Percentiles rank a stretch among this genome's conserved stretches.
These are phyloP conservation scores for Porodaedalea pini DNA, from an alignment of 1,284 basidiomycete species.

Conservation along the genomic window DNA sequence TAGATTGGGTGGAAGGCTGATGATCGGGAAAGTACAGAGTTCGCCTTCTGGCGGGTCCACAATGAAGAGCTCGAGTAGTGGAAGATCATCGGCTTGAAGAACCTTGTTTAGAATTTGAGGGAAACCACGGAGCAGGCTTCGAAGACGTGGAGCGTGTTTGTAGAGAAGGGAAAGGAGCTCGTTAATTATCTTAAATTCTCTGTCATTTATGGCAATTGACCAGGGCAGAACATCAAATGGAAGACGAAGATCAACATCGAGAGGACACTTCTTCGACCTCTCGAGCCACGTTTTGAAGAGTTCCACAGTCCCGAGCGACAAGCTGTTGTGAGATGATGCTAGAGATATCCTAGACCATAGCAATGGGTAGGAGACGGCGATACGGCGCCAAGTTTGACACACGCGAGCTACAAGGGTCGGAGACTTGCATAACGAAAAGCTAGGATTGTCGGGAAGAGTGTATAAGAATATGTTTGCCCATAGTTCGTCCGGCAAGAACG, in stretches of 20 bases:
- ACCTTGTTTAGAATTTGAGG: neutral
- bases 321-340: neutral
- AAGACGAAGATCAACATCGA: slow-evolving; percentile 11
- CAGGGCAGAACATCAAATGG: slow-evolving; percentile 12
- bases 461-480: slow-evolving; percentile 3
- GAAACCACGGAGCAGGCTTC: slow-evolving; percentile 9
- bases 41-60: slow-evolving; percentile 11
- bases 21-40: neutral
- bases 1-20: slow-evolving; percentile 3
- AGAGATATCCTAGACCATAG: slow-evolving; percentile 12
- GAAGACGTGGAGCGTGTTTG: neutral
- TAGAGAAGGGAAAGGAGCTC: neutral
- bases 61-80: slow-evolving; percentile 11
- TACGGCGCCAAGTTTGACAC: slow-evolving; percentile 8
- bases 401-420: neutral
- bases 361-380: slow-evolving; percentile 8
- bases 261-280: slow-evolving; percentile 1
- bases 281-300: slow-evolving; percentile 9
- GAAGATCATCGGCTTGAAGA: neutral
- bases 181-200: neutral
- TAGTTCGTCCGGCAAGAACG: slow-evolving; percentile 10
- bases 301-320: slow-evolving; percentile 4
- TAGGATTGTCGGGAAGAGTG: neutral
- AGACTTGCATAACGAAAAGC: neutral
- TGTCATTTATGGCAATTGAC: slow-evolving; percentile 1